Percentiles rank a stretch among this genome's conserved stretches.
Evolutionary conservation across 331 rosid genomes (phyloP).

Genomic region (Cydonia oblonga): DNA sequence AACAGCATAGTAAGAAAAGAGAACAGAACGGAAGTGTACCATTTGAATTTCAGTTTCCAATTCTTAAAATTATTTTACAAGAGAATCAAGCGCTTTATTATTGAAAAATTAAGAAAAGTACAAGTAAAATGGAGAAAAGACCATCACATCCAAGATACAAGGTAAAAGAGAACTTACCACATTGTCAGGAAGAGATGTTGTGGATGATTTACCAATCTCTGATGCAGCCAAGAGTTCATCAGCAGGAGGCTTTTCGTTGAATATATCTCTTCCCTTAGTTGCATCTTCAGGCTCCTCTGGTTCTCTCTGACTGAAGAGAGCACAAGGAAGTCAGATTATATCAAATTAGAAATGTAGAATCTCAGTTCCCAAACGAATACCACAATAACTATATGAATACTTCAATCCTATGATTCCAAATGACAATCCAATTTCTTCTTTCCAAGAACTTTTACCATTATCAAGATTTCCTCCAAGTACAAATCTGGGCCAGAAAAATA

Average conservation of each 20-base stretch:
- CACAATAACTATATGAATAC: neutral
- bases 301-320: conserved; percentile 67
- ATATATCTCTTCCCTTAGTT: conserved; percentile 94
- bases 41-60: neutral
- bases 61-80: neutral
- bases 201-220: conserved; percentile 78
- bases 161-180: conserved; percentile 52
- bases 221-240: conserved; percentile 95
- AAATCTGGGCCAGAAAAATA: neutral
- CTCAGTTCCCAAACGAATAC: neutral
- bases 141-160: neutral
- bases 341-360: conserved; percentile 8
- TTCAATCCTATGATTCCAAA: neutral
- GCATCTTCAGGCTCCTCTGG: conserved; percentile 99
- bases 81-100: neutral
- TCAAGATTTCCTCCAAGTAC: neutral
- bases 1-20: neutral
- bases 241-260: conserved; percentile 93
- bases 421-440: neutral
- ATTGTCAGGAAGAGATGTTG: conserved; percentile 93
- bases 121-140: neutral
- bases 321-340: neutral
- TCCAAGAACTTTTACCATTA: neutral
- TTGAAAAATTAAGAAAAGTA: neutral
- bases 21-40: neutral